Evolutionary conservation across 495 filamentous ascomycete species (phyloP), one percentile per base, ranked within the genome.

Genomic region (Tricharina praecox): DNA sequence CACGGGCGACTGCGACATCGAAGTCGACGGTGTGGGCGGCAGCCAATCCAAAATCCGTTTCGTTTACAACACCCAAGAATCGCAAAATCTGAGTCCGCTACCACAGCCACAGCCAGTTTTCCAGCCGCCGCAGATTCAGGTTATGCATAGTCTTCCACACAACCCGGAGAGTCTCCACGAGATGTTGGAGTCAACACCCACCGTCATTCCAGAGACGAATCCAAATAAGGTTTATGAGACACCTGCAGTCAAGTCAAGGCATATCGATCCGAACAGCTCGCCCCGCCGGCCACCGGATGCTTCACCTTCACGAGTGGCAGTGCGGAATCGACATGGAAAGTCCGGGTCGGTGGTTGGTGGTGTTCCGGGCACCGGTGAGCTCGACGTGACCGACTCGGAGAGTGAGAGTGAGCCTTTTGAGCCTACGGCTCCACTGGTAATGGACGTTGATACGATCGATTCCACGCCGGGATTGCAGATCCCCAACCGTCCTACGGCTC

Each of bases 201-300:
- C n/a, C 7, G 19, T 16, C 5, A 39, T 39, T 5, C 13, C 36
- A 16, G 8, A 8, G 7, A 39, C 36, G 7, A 21, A 5, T 15
- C n/a, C n/a, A n/a, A n/a, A n/a, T 7, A 43, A 43, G 39, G 55
- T 58, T 9, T 33, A 49, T 10, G 55, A 58, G 25, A 58, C 55
- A 24, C 55, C 55, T 18, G 49, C 45, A 23, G 46, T 58, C 19
- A 53, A 50, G 50, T 53, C 54, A 4, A 45, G 55, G n/a, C 56
- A 50, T 41, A 44, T 58, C 50, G 42, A 58, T n/a, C 55, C 55
- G 3, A 45, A 53, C 28, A 58, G 50, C n/a, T 56, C 55, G 2
- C 48, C 39, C 11, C 50, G 48, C 28, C 45, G 54, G 33, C 34
- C 48, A 7, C 36, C 54, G 8, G 19, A 40, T 15, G 18, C 23